Percentiles rank a stretch among this genome's conserved stretches.
Evolutionary conservation across 2,329 filamentous ascomycete genomes (phyloP).

Genomic region (Curvularia eragrostidis): DNA sequence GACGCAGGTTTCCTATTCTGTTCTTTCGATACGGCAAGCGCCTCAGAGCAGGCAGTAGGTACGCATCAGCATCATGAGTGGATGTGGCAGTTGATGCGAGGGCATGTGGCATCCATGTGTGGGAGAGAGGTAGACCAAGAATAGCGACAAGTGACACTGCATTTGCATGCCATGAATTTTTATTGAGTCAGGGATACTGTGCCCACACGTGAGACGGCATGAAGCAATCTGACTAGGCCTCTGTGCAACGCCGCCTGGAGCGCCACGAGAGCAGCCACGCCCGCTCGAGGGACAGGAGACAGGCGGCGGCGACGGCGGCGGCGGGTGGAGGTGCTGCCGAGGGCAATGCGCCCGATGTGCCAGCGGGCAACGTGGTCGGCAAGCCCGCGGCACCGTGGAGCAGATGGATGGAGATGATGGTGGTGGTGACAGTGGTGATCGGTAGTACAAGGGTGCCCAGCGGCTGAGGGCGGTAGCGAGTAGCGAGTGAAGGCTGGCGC

Average conservation of each 20-base stretch:
- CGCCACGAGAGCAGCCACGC: conserved; percentile 49
- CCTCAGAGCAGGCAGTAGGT: conserved; percentile 57
- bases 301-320: conserved; percentile 30
- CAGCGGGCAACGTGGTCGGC: conserved; percentile 40
- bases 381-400: conserved; percentile 27
- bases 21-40: conserved; percentile 59
- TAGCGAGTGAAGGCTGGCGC: conserved; percentile 30
- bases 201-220: conserved; percentile 46
- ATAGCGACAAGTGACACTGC: conserved; percentile 46
- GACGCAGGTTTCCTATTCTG: conserved; percentile 52
- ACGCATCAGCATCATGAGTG: conserved; percentile 50
- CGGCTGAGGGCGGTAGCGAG: conserved; percentile 23
- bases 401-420: conserved; percentile 25
- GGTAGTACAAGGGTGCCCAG: conserved; percentile 36
- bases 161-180: conserved; percentile 43
- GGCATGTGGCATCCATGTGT: conserved; percentile 22
- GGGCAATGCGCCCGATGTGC: conserved; percentile 21
- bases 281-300: conserved; percentile 36
- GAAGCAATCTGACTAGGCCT: conserved; percentile 40
- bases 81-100: conserved; percentile 5
- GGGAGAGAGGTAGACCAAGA: conserved; percentile 31
- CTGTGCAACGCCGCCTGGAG: conserved; percentile 37
- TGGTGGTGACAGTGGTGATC: conserved; percentile 26
- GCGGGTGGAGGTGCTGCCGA: conserved; percentile 36
- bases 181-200: conserved; percentile 43